A percentile compares a stretch with the other conserved stretches of the same genome.
These are phyloP conservation scores for Kandelia obovata DNA, from an alignment of 345 rosid genomes.

Conservation along the genomic window DNA sequence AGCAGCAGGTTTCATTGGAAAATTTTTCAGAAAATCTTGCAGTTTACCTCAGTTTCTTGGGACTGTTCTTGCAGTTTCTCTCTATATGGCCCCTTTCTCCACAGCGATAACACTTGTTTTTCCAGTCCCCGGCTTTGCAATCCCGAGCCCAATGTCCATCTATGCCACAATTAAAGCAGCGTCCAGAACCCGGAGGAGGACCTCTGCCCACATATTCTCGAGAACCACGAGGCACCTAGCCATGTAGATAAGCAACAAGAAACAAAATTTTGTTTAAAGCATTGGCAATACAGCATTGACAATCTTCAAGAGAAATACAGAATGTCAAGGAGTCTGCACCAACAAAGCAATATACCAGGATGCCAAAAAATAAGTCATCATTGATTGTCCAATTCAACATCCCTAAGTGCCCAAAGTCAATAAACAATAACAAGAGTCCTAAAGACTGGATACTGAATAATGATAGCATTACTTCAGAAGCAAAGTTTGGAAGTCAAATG, in stretches of 20 bases:
- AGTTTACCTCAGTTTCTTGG: constrained; percentile 62
- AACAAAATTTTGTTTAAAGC: background rate
- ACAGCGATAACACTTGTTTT: constrained; percentile 93
- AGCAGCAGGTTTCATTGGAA: background rate
- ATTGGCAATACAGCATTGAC: background rate
- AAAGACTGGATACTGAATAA: too few species aligned
- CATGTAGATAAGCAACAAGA: background rate
- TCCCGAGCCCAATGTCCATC: constrained; percentile 99
- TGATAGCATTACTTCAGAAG: background rate
- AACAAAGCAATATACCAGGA: too few species aligned
- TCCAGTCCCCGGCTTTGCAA: constrained; percentile 97
- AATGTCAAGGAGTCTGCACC: too few species aligned
- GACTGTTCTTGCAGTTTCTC: constrained; percentile 89
- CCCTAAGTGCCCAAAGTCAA: too few species aligned
- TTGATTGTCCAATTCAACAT: too few species aligned
- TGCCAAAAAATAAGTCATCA: too few species aligned
- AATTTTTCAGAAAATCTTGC: background rate
- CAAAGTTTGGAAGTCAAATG: background rate
- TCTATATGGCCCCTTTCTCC: constrained; percentile 96
- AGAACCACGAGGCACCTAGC: constrained; percentile 80
- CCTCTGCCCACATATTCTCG: constrained; percentile 81
- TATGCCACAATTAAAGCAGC: constrained; percentile 92
- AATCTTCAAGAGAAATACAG: background rate
- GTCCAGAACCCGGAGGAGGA: constrained; percentile 95
- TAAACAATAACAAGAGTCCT: too few species aligned